phyloP scores from a whole-genome alignment of 2,329 filamentous ascomycete genomes.

The Cryphonectria nitschkei region DNA sequence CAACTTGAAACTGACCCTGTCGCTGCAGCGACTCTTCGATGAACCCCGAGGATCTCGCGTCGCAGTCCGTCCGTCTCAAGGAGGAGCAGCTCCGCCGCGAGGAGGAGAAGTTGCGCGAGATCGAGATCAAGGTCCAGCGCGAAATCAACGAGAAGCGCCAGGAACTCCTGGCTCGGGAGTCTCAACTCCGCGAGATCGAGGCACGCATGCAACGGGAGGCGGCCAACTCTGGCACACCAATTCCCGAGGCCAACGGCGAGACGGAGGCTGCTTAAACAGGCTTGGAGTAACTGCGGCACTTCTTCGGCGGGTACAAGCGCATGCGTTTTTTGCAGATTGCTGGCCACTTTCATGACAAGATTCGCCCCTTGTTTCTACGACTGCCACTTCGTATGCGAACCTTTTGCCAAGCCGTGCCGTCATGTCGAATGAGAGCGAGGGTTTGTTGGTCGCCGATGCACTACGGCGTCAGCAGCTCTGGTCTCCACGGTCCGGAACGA shows the following conservation, averaged over 20 bases:
- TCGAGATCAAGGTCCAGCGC: conserved; percentile 98
- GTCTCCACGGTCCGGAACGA: conserved; percentile 19
- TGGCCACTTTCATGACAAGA: conserved; percentile 24
- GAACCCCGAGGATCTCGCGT: conserved; percentile 96
- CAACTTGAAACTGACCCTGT: conserved; percentile 37
- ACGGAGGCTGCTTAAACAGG: conserved; percentile 52
- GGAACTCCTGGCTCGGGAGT: conserved; percentile 95
- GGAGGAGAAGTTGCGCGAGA: conserved; percentile 99
- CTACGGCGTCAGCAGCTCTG: conserved; percentile 20
- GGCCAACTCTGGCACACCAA: conserved; percentile 51
- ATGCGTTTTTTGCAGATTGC: conserved; percentile 10
- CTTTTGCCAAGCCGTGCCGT: conserved; percentile 12
- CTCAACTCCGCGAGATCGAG: conserved; percentile 98
- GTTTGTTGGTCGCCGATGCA: conserved; percentile 20
- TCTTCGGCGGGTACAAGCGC: conserved; percentile 30
- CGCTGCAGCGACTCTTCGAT: conserved; percentile 75
- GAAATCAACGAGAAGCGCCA: conserved; percentile 99
- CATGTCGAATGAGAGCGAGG: conserved; percentile 21
- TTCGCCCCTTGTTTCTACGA: conserved; percentile 21
- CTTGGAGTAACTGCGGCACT: conserved; percentile 18
- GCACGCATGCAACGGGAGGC: conserved; percentile 92
- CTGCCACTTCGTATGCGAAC: conserved; percentile 21
- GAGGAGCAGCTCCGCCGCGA: conserved; percentile 98
- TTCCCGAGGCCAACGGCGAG: conserved; percentile 57
- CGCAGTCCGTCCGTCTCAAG: conserved; percentile 97